Percentiles rank a stretch among this genome's conserved stretches.
These are phyloP conservation scores for Schizophyllum amplum DNA, from an alignment of 1,284 basidiomycete species.

Conservation along the genomic window DNA sequence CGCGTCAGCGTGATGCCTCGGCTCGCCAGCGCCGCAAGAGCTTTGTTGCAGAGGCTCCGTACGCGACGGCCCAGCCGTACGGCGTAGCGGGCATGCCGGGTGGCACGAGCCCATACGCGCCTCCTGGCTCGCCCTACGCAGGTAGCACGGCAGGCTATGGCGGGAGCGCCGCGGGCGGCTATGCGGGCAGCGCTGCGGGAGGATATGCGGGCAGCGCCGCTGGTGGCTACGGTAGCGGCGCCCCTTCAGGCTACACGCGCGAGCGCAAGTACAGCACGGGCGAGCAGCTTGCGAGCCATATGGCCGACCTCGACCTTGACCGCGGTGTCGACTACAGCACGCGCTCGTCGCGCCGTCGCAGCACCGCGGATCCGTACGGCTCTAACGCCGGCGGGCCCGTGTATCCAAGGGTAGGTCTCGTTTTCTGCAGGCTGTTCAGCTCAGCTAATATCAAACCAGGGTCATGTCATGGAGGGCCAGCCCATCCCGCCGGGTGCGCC, in stretches of 20 bases:
- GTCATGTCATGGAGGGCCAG: slow-evolving; percentile 46
- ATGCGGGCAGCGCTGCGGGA: slow-evolving; percentile 17
- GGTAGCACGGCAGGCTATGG: slow-evolving; percentile 8
- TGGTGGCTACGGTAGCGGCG: slow-evolving; percentile 11
- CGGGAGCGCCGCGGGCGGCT: slow-evolving; percentile 5
- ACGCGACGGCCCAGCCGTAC: slow-evolving; percentile 10
- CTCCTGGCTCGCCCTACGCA: background rate
- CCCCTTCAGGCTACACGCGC: slow-evolving; percentile 1
- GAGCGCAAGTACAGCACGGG: slow-evolving; percentile 8
- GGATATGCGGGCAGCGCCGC: slow-evolving; percentile 13
- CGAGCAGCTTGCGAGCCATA: background rate
- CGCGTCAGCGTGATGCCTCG: slow-evolving; percentile 44
- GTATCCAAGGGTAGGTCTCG: background rate
- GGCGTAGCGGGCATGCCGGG: slow-evolving; percentile 11
- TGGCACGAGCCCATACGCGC: slow-evolving; percentile 7
- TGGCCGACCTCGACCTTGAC: background rate
- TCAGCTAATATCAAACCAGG: slow-evolving; percentile 37
- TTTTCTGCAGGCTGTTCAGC: slow-evolving; percentile 7
- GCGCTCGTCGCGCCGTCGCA: background rate
- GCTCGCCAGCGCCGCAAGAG: slow-evolving; percentile 35
- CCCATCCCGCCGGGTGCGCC: slow-evolving; percentile 18
- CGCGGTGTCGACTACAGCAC: background rate
- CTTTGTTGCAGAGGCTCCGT: slow-evolving; percentile 26
- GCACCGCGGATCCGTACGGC: background rate
- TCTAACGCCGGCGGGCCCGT: background rate